Evolutionary conservation across 257 asterid genomes (phyloP).

Genomic region (Orobanche coerulescens): DNA sequence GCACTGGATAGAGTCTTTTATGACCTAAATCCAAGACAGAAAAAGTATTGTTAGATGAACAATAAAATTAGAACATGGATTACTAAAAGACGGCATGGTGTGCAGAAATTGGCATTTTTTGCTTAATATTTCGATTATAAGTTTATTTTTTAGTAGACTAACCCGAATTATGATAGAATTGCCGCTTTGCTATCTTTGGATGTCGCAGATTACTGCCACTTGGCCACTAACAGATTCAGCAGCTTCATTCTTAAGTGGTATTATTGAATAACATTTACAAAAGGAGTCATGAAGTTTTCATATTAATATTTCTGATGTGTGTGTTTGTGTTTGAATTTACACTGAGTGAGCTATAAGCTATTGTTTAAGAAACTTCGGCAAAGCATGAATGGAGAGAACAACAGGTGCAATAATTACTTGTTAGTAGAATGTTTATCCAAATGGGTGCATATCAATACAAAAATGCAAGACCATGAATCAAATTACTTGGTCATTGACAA

Average conservation of each 20-base stretch:
- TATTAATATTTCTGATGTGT: background rate
- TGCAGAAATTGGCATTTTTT: background rate
- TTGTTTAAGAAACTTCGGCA: background rate
- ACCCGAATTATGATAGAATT: background rate
- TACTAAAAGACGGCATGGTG: background rate
- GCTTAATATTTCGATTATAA: background rate
- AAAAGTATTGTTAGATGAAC: background rate
- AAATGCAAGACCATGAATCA: background rate
- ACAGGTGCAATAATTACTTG: background rate
- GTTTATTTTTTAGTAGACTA: too few species aligned
- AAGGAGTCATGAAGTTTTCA: background rate
- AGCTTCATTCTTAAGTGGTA: background rate
- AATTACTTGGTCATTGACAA: background rate
- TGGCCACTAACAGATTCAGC: background rate
- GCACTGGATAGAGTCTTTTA: conserved; percentile 84
- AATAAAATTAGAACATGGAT: background rate
- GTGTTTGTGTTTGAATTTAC: too few species aligned
- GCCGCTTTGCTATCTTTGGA: background rate
- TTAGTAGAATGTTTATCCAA: background rate
- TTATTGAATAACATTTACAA: background rate
- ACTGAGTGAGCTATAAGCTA: background rate
- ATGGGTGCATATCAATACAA: background rate
- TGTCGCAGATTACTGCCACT: background rate
- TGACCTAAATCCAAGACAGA: conserved; percentile 41
- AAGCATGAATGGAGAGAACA: background rate